These are phyloP conservation scores for Volutella citrinella DNA, from an alignment of 2,329 filamentous ascomycete species.

Conservation along the genomic window DNA sequence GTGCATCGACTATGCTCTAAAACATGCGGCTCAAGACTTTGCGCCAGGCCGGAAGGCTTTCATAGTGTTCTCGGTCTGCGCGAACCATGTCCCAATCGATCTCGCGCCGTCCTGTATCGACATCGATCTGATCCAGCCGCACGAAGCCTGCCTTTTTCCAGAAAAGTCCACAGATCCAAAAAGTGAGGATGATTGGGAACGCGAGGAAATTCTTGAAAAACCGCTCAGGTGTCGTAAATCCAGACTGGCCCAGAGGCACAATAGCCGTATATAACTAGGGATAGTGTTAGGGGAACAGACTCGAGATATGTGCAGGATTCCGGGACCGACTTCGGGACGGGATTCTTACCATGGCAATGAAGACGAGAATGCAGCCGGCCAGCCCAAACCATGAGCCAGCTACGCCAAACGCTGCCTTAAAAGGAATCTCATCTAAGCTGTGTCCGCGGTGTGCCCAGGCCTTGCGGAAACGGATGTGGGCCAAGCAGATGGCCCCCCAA, in stretches of 20 bases:
- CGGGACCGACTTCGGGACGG: no score
- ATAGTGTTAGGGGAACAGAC: no score
- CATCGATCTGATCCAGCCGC: conserved; percentile 57
- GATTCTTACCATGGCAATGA: no score
- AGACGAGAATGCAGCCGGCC: conserved; percentile 49
- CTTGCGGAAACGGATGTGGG: conserved; percentile 63
- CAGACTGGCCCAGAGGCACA: conserved; percentile 33
- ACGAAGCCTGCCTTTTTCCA: conserved; percentile 66
- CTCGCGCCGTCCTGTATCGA: conserved; percentile 63
- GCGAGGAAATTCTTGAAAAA: conserved; percentile 56
- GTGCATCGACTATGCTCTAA: no score
- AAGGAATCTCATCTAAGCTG: conserved; percentile 61
- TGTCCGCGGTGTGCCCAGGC: conserved; percentile 59
- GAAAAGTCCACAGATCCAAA: conserved; percentile 55
- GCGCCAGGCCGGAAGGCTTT: conserved; percentile 48
- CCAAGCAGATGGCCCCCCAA: conserved; percentile 59
- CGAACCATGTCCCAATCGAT: conserved; percentile 63
- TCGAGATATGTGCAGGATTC: no score
- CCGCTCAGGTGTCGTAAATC: conserved; percentile 36
- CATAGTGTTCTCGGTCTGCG: conserved; percentile 46
- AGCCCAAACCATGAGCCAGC: conserved; percentile 62
- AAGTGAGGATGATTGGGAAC: conserved; percentile 50
- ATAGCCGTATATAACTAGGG: conserved; percentile 50
- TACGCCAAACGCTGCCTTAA: conserved; percentile 58
- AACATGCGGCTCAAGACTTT: no score